Conservation (phyloP, 2,329 filamentous ascomycete genomes). For the Calonectria pseudoturangicola region DNA sequence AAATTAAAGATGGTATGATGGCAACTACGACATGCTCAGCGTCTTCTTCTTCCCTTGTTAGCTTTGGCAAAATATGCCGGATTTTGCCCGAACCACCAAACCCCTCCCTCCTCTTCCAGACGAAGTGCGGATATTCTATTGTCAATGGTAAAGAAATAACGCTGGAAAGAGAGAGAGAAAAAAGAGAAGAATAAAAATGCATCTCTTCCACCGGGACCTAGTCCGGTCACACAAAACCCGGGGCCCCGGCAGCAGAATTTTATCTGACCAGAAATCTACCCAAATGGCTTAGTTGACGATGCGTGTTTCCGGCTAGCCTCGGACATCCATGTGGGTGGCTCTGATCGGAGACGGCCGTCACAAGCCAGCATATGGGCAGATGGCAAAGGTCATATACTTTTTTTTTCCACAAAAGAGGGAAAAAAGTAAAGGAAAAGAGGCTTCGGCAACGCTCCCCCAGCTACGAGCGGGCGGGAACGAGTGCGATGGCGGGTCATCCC, state of each 20-base stretch:
- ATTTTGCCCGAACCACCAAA: no score
- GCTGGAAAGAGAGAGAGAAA: no score
- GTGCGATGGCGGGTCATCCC: constrained; percentile 44
- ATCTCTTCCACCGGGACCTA: constrained; percentile 45
- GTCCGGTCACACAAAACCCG: constrained; percentile 45
- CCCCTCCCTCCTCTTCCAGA: no score
- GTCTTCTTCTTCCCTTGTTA: no score
- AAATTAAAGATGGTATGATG: no score
- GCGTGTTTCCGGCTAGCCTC: constrained; percentile 45
- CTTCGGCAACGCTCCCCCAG: constrained; percentile 15
- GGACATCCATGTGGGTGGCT: constrained; percentile 43
- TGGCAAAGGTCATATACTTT: no score
- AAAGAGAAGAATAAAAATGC: constrained; percentile 12
- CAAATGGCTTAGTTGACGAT: constrained; percentile 44
- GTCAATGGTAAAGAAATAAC: no score
- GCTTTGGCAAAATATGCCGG: no score
- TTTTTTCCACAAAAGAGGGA: no score
- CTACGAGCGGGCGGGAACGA: constrained; percentile 37
- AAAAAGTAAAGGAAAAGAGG: neutral
- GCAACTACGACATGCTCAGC: no score
- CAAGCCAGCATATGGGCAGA: neutral
- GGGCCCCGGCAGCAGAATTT: constrained; percentile 43
- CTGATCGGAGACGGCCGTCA: constrained; percentile 31
- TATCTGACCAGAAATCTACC: constrained; percentile 32
- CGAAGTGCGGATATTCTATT: no score